phyloP scores from a whole-genome alignment of 768 basidiomycete species.

The Mycena floridula region DNA sequence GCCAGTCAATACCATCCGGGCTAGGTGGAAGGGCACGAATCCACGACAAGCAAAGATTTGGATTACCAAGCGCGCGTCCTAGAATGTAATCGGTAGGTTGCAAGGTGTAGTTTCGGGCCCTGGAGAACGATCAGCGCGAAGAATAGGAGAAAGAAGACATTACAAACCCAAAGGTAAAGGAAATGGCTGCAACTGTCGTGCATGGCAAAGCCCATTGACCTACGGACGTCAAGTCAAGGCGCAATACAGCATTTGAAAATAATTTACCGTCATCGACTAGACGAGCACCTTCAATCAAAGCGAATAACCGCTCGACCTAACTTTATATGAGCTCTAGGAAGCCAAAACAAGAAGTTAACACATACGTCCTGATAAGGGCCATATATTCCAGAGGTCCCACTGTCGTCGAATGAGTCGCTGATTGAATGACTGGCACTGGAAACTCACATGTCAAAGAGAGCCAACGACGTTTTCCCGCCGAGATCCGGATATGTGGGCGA shows the following conservation, averaged over 20 bases:
- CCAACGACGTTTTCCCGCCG: conserved; percentile 51
- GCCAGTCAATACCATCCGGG: conserved; percentile 78
- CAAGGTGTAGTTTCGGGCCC: conserved; percentile 48
- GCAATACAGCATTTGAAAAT: background rate
- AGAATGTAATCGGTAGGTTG: conserved; percentile 76
- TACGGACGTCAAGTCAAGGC: conserved; percentile 18
- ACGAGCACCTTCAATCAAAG: conserved; percentile 55
- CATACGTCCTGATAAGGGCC: conserved; percentile 76
- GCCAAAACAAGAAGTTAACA: background rate
- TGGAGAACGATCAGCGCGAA: conserved; percentile 14
- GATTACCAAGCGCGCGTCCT: conserved; percentile 58
- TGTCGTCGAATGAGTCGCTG: conserved; percentile 18
- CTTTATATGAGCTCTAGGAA: conserved; percentile 2
- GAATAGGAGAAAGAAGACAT: background rate
- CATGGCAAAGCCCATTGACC: conserved; percentile 81
- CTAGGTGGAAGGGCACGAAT: conserved; percentile 60
- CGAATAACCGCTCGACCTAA: conserved; percentile 64
- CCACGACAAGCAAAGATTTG: conserved; percentile 70
- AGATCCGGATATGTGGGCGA: conserved; percentile 58
- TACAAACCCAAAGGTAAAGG: conserved; percentile 66
- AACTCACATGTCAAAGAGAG: conserved; percentile 68
- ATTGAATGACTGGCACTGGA: background rate
- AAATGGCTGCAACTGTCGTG: conserved; percentile 46
- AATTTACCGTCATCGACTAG: conserved; percentile 53
- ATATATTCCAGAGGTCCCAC: conserved; percentile 66